Conservation (phyloP, 257 asterid genomes). For the Euphrasia confusa region DNA sequence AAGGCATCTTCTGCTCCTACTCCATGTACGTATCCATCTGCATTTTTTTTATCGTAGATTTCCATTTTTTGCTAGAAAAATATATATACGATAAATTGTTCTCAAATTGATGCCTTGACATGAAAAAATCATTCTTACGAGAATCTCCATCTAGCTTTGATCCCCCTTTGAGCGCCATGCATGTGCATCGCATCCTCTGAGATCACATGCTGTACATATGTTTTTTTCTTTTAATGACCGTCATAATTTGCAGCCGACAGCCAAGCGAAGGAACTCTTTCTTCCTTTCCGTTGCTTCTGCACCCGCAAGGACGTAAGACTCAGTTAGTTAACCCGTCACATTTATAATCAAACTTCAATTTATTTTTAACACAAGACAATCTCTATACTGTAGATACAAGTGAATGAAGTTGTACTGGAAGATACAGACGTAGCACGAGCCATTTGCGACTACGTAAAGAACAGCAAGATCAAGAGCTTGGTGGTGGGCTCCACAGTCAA, state of each 20-base stretch:
- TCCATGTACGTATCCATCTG: background rate
- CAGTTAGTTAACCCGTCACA: too few species aligned
- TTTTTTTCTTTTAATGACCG: too few species aligned
- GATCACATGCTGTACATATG: too few species aligned
- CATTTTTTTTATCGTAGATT: too few species aligned
- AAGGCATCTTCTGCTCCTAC: constrained; percentile 29
- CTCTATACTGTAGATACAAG: constrained; percentile 52
- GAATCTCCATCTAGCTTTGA: too few species aligned
- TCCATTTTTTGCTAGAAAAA: too few species aligned
- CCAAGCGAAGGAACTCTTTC: constrained; percentile 74
- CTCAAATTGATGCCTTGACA: too few species aligned
- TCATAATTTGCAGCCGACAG: constrained; percentile 23
- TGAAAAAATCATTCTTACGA: too few species aligned
- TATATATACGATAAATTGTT: too few species aligned
- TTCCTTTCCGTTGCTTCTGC: constrained; percentile 96
- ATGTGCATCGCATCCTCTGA: too few species aligned
- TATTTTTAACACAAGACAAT: background rate
- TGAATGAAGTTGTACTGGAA: constrained; percentile 63
- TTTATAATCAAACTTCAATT: too few species aligned
- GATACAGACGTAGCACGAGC: constrained; percentile 62
- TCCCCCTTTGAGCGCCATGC: too few species aligned
- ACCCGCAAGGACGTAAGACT: constrained; percentile 79
- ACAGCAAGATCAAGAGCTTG: constrained; percentile 43
- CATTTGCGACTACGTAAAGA: constrained; percentile 61
- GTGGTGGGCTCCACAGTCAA: constrained; percentile 60